Evolutionary conservation across 2,329 filamentous ascomycete species (phyloP), one percentile per base, ranked within the genome.

Genomic region (Incumbomyces delicatus): DNA sequence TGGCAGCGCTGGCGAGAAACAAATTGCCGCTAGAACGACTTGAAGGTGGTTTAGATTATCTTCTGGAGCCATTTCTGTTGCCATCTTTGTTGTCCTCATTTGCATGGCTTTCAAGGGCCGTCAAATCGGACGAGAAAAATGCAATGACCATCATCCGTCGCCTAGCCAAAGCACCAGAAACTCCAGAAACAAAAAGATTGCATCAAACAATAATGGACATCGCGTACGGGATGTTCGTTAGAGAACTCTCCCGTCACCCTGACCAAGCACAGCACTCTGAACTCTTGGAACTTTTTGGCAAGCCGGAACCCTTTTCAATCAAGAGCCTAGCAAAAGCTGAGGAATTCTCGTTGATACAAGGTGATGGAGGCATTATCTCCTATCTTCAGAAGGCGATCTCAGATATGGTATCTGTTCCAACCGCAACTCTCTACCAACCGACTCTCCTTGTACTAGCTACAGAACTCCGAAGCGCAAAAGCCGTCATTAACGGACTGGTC

Each of bases 61-160:
- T 83, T 1, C 70, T 80, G 7, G 77, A 81, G 56, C 77, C 78
- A 0, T 82, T 81, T 55, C 64, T 83, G 11, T 62, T 82, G 3
- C 79, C 79, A 0, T 79, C 78, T 1, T 63, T 83, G 3, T 66
- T 81, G 14, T 70, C 76, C 32, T 76, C 76, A 2, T 60, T 82
- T 27, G 72, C 64, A 14, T 83, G 78, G 78, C 69, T 81, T 44
- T 64, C 61, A 1, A 63, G 67, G 42, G 62, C 54, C 46, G 70
- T 64, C 14, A 17, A 33, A 8, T 40, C 39, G 22, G 69, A 79
- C 43, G 65, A 72, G 1, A 69, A 75, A 16, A 70, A 76, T 3
- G 61, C 76, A 1, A 59, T 80, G 43, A 73, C 72, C 52, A 69
- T 79, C 13, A 68, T 81, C 6, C 66, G 73, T 40, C 75, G 76